Conservation (phyloP, 345 rosid genomes). For the Eucalyptus polybractea region DNA sequence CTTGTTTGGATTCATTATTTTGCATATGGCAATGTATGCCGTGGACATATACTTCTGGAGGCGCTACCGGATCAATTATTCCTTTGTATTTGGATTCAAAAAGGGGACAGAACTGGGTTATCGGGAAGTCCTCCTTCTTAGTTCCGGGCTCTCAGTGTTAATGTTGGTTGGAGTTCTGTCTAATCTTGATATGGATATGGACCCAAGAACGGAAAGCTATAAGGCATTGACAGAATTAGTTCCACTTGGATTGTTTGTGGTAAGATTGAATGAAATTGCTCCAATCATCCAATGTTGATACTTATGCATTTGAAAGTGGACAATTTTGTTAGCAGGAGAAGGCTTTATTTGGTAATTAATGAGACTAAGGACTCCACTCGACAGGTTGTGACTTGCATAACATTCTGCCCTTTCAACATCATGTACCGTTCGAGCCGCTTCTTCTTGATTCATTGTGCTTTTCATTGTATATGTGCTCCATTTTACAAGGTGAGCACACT, state of each 20-base stretch:
- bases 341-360: background rate
- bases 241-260: conserved; percentile 41
- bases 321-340: background rate
- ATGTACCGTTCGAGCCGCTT: conserved; percentile 26
- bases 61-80: conserved; percentile 46
- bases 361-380: background rate
- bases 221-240: conserved; percentile 30
- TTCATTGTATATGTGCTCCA: conserved; percentile 26
- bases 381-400: conserved; percentile 29
- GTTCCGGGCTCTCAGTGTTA: conserved; percentile 50
- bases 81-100: conserved; percentile 61
- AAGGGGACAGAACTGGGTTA: conserved; percentile 55
- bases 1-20: conserved; percentile 39
- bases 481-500: conserved; percentile 13
- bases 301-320: background rate
- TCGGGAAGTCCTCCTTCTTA: conserved; percentile 51
- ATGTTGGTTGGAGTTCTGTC: conserved; percentile 31
- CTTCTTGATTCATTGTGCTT: conserved; percentile 8
- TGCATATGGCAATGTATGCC: conserved; percentile 50
- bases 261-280: conserved; percentile 9
- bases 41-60: conserved; percentile 58
- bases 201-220: conserved; percentile 13
- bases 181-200: conserved; percentile 43
- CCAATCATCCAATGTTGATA: background rate
- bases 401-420: conserved; percentile 41